These are phyloP conservation scores for Drechslerella coelobrocha DNA, from an alignment of 2,329 filamentous ascomycete species.

Conservation along the genomic window DNA sequence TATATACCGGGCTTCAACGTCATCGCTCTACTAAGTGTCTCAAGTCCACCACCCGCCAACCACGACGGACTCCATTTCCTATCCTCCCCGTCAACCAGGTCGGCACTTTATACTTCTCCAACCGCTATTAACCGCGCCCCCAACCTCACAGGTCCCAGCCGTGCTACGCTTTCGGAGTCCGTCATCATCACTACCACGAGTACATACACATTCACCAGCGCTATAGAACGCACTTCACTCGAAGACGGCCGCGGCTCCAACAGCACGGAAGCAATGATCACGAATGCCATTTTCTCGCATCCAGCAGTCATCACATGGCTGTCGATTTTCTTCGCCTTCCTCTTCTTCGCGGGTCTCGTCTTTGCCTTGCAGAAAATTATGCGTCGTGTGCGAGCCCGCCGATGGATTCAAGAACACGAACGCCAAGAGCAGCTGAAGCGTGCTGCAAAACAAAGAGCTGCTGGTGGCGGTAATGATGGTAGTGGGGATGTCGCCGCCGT, in stretches of 20 bases:
- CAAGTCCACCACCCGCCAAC: too few species aligned
- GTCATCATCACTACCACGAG: not conserved
- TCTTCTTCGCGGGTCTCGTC: constrained; percentile 14
- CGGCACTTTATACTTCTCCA: too few species aligned
- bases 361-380: constrained; percentile 32
- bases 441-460: not conserved
- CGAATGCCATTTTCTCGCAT: constrained; percentile 34
- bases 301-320: constrained; percentile 27
- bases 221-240: not conserved
- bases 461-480: not conserved
- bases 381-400: constrained; percentile 20
- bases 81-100: too few species aligned
- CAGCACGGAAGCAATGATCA: constrained; percentile 11
- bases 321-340: constrained; percentile 18
- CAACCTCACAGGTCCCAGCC: too few species aligned
- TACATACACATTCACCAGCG: not conserved
- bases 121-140: too few species aligned
- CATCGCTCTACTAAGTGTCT: too few species aligned
- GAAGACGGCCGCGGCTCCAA: not conserved
- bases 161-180: too few species aligned
- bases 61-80: too few species aligned
- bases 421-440: not conserved
- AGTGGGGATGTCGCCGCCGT: not conserved
- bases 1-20: too few species aligned
- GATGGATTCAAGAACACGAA: constrained; percentile 22